Evolutionary conservation across 2,329 filamentous ascomycete genomes (phyloP), one percentile per base, ranked within the genome.

Genomic region (Diatrype stigma): DNA sequence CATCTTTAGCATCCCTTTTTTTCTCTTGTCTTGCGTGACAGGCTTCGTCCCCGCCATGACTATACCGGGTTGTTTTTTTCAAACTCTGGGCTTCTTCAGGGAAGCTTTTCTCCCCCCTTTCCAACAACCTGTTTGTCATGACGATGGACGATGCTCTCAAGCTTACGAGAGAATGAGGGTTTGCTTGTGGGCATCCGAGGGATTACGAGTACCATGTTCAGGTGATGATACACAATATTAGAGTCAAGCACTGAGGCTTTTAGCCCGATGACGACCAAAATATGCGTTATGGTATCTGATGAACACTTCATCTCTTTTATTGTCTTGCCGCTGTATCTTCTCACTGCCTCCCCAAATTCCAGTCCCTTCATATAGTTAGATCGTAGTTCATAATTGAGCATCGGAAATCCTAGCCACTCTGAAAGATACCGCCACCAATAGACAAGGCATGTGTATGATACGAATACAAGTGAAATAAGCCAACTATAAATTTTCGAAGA

Each of bases 231-330:
- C 86, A 78, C 80, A 87, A 84, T 79, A 77, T 92, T 92, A 96
- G 92, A 96, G 91, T 96, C 91, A 96, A 96, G 91, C 91, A 90
- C 92, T 89, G 89, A 96, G 83, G 81, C 65, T 59, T 69, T 62
- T 65, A 37, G 70, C 65, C 62, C 67, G 60, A 68, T 76, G 73
- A 74, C 69, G 76, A 79, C 66, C 49, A 56, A 56, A 55, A 62
- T 62, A 77, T 66, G 73, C 72, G 71, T 74, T 74, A 74, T 73
- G 70, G 71, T 73, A 70, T 73, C 73, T 76, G 73, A 76, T 70
- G 66, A 68, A 73, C 66, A 55, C 56, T 55, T 21, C 45, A 46
- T 45, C 53, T 46, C 54, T 57, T 51, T 49, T 50, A 28, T 47
- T 51, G 51, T 52, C 49, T 23, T 38, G 28, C 1, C 35, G 2